These are phyloP conservation scores for Cercospora citrullina DNA, from an alignment of 2,329 filamentous ascomycete species.

Conservation along the genomic window DNA sequence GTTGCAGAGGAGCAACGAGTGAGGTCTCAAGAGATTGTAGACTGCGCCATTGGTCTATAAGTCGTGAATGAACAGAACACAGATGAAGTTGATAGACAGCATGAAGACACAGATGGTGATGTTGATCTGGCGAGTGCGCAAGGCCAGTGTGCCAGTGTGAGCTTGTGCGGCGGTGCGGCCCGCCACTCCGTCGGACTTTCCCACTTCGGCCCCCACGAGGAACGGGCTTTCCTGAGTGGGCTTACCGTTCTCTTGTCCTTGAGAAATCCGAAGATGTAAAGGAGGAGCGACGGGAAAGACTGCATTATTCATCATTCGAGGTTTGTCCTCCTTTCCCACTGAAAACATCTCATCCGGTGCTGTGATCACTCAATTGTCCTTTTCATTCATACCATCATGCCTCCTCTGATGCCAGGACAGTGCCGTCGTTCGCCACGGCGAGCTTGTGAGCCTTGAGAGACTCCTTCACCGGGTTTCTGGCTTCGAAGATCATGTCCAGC, in stretches of 20 bases:
- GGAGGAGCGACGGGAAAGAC: background rate
- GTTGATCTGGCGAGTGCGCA: background rate
- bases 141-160: background rate
- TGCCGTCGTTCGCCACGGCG: constrained; percentile 29
- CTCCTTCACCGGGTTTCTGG: constrained; percentile 43
- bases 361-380: too few species aligned
- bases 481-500: constrained; percentile 47
- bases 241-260: background rate
- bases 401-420: constrained; percentile 29
- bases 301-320: background rate
- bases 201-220: background rate
- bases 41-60: too few species aligned
- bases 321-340: too few species aligned
- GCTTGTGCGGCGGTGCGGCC: background rate
- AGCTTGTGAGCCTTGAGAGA: constrained; percentile 31
- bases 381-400: constrained; percentile 11
- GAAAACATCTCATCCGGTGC: background rate
- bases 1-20: too few species aligned
- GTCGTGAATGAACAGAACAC: too few species aligned
- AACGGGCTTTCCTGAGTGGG: background rate
- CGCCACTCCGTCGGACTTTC: background rate
- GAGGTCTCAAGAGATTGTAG: too few species aligned
- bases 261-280: background rate
- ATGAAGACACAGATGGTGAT: too few species aligned
- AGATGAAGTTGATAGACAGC: too few species aligned